A percentile compares a stretch with the other conserved stretches of the same genome.
phyloP scores from a whole-genome alignment of 495 filamentous ascomycete species.

The Neurospora sp. region DNA sequence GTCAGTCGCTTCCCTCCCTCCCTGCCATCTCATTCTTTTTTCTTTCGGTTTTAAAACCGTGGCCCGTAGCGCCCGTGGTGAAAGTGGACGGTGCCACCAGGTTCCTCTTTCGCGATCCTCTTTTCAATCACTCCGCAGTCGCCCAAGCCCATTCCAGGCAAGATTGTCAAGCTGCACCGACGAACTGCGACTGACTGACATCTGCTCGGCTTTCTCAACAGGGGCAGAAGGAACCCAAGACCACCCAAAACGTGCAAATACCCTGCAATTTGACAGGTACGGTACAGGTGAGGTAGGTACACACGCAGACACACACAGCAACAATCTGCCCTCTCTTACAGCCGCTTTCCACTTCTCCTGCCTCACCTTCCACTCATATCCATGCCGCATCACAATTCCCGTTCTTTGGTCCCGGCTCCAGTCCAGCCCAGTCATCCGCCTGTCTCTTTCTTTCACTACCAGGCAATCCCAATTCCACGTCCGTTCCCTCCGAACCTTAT shows the following conservation, averaged over 20 bases:
- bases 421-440: background rate
- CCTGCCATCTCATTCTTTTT: background rate
- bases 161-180: constrained; percentile 25
- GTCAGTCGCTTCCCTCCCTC: background rate
- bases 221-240: background rate
- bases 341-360: background rate
- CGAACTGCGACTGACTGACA: background rate
- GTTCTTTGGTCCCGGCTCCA: background rate
- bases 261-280: background rate
- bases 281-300: background rate
- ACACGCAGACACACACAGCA: background rate
- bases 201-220: background rate
- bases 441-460: background rate
- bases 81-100: constrained; percentile 26
- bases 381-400: background rate
- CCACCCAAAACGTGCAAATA: background rate
- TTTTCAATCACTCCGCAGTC: constrained; percentile 51
- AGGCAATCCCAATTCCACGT: background rate
- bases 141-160: constrained; percentile 41
- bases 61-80: constrained; percentile 34
- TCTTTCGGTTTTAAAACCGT: background rate
- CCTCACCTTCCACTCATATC: background rate
- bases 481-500: background rate
- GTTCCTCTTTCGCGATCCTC: constrained; percentile 38
- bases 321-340: background rate